Evolutionary conservation across 805 yeast species (phyloP), one percentile per base, ranked within the genome.

Genomic region (Novakomyces olei): DNA sequence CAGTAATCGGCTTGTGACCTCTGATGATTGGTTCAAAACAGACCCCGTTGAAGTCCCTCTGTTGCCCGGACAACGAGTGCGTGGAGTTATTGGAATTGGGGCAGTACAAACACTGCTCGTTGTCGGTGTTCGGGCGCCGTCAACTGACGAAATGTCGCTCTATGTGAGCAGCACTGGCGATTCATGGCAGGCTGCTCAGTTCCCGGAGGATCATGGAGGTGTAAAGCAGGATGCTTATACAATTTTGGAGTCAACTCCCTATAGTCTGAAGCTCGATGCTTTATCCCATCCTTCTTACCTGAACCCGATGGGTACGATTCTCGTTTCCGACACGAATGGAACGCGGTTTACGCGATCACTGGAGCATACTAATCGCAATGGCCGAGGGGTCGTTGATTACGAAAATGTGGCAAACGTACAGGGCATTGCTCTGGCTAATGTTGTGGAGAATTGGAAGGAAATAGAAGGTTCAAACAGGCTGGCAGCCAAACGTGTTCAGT

Each of bases 351-450:
- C 44, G 1, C 55, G 57, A 28, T 49, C 63, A n/a, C 44, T 67
- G 19, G 57, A 56, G 15, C 49, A 51, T 26, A 35, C 41, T 9
- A 27, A 30, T 27, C 36, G 45, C 3, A 49, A 45, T 6, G 38
- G 40, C 23, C 40, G 49, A 15, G 67, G 65, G 5, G 48, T 57
- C 29, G 53, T 60, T 17, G 46, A 51, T 14, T 46, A 63, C 14
- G 56, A 55, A 24, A 62, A 61, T 38, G 55, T 70, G 14, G 57
- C 61, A 37, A 58, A 56, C 14, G 55, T 69, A 18, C 77, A 72
- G 37, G 83, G 81, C 6, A 61, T 67, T 10, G 63, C 75, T 64
- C 44, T 74, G 30, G 62, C 68, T 6, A 65, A 64, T 42, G 35
- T 44, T 22, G 50, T 36, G 20, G 30, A 34, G 26, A 36, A 47